Evolutionary conservation across 2,329 filamentous ascomycete species (phyloP).

Genomic region (Plenodomus biglobosus): DNA sequence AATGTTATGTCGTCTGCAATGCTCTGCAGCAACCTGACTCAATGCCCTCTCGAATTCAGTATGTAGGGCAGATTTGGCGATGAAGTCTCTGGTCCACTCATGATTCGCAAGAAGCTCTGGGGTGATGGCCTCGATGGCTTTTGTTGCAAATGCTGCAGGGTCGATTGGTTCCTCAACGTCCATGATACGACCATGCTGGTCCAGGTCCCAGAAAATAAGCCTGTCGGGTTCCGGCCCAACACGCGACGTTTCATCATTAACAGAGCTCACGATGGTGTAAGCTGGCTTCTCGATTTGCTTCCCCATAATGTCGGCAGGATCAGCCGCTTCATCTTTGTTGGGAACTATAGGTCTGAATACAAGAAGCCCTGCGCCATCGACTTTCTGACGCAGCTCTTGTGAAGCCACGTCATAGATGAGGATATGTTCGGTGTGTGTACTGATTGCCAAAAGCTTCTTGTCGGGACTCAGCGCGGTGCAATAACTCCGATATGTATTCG

Average conservation of each 20-base stretch:
- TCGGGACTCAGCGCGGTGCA: conserved; percentile 23
- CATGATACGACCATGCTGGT: conserved; percentile 27
- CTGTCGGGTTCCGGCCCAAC: neutral
- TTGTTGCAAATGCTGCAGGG: conserved; percentile 19
- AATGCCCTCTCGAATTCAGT: conserved; percentile 24
- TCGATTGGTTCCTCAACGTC: conserved; percentile 34
- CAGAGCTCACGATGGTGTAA: conserved; percentile 26
- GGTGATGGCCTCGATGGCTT: conserved; percentile 31
- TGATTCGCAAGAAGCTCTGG: conserved; percentile 25
- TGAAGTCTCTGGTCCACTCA: conserved; percentile 32
- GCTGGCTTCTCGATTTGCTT: conserved; percentile 6
- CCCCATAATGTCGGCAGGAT: neutral
- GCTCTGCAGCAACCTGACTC: conserved; percentile 16
- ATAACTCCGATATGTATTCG: conserved; percentile 5
- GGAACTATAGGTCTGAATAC: conserved; percentile 15
- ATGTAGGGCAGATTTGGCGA: conserved; percentile 21
- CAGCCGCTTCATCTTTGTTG: neutral
- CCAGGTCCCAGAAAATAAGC: conserved; percentile 33
- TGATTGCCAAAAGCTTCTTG: conserved; percentile 27
- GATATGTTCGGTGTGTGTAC: conserved; percentile 12
- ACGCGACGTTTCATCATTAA: conserved; percentile 3
- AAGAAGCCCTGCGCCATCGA: conserved; percentile 25
- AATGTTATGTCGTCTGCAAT: conserved; percentile 26
- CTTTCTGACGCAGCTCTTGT: conserved; percentile 23
- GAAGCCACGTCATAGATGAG: conserved; percentile 25